Conservation (phyloP, 1,284 basidiomycete species). For the Termitomyces sp. region DNA sequence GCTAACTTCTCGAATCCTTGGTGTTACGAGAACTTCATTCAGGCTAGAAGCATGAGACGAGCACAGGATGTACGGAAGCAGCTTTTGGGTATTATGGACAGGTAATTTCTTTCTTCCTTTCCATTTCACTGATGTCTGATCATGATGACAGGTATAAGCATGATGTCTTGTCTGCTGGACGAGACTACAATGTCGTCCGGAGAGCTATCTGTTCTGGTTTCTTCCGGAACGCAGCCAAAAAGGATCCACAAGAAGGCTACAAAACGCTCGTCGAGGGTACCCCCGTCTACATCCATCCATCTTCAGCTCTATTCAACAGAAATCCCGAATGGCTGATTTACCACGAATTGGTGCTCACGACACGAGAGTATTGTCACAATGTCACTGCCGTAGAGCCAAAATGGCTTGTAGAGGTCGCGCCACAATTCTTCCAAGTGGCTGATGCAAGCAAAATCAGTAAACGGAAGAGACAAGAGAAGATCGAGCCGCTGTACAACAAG, state of each 20-base stretch:
- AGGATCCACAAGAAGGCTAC: slow-evolving; percentile 94
- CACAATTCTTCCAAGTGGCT: slow-evolving; percentile 96
- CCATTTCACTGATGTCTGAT: slow-evolving; percentile 21
- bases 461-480: slow-evolving; percentile 95
- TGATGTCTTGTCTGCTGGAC: slow-evolving; percentile 87
- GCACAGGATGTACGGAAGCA: slow-evolving; percentile 98
- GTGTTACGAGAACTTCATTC: slow-evolving; percentile 98
- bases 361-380: slow-evolving; percentile 92
- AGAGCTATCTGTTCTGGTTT: slow-evolving; percentile 96
- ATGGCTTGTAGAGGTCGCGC: slow-evolving; percentile 98
- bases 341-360: slow-evolving; percentile 58
- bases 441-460: slow-evolving; percentile 96
- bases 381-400: slow-evolving; percentile 97
- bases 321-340: slow-evolving; percentile 68
- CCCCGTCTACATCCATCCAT: slow-evolving; percentile 96
- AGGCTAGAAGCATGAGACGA: slow-evolving; percentile 93
- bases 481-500: slow-evolving; percentile 88
- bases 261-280: slow-evolving; percentile 98
- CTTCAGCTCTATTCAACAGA: slow-evolving; percentile 94
- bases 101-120: slow-evolving; percentile 44
- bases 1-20: slow-evolving; percentile 95
- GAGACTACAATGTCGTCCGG: slow-evolving; percentile 90
- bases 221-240: slow-evolving; percentile 95
- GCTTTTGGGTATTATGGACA: slow-evolving; percentile 97
- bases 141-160: slow-evolving; percentile 75